Conservation (phyloP, 495 filamentous ascomycete genomes). For the Hypoxylon perforatum region DNA sequence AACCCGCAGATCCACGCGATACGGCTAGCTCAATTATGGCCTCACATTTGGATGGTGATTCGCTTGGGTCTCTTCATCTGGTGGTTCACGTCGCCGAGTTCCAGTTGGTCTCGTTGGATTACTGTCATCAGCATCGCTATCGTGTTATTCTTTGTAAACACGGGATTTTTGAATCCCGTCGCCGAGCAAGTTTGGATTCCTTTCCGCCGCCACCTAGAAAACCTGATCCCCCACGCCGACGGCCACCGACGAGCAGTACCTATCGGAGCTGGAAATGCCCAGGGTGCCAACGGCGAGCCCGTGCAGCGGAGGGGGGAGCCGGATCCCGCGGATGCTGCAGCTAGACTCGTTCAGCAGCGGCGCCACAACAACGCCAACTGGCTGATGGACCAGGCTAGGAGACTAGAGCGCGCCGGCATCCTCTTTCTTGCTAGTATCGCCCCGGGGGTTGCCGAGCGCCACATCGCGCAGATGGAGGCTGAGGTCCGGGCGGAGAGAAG, state of each 20-base stretch:
- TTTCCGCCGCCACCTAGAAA: conserved; percentile 76
- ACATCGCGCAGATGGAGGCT: conserved; percentile 76
- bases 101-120: conserved; percentile 74
- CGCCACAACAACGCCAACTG: conserved; percentile 60
- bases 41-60: conserved; percentile 81
- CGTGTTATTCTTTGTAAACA: conserved; percentile 72
- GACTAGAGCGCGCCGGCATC: conserved; percentile 78
- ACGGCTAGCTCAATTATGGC: conserved; percentile 60
- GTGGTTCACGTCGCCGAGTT: conserved; percentile 78
- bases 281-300: conserved; percentile 29
- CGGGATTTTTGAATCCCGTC: conserved; percentile 69
- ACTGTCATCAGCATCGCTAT: conserved; percentile 70
- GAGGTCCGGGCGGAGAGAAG: conserved; percentile 67
- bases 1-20: conserved; percentile 59
- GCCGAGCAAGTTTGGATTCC: conserved; percentile 68
- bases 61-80: conserved; percentile 81
- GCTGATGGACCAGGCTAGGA: conserved; percentile 67
- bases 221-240: conserved; percentile 68
- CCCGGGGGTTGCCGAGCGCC: conserved; percentile 85
- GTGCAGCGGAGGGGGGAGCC: conserved; percentile 43
- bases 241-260: conserved; percentile 45
- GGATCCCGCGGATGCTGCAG: conserved; percentile 64
- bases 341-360: conserved; percentile 64
- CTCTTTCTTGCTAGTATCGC: conserved; percentile 87
- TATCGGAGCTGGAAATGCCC: conserved; percentile 29